Conservation (phyloP, 2,329 filamentous ascomycete species). For the Pyrenochaeta sp. region DNA sequence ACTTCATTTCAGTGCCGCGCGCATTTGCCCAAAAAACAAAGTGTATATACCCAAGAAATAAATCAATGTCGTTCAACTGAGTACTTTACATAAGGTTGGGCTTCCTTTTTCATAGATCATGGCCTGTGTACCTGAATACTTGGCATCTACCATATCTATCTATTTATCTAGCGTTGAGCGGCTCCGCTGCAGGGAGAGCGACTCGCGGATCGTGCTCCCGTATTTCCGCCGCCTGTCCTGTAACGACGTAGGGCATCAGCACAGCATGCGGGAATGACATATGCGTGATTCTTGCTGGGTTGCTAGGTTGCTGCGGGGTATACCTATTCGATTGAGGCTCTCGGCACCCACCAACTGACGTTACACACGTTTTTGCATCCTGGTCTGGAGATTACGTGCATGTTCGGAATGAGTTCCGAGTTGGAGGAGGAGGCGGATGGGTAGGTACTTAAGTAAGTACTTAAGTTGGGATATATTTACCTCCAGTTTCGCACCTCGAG, state of each 20-base stretch:
- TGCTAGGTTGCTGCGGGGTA: conserved; percentile 12
- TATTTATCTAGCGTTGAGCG: not conserved
- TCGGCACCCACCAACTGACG: not conserved
- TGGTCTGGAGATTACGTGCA: not conserved
- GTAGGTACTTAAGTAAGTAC: too few species aligned
- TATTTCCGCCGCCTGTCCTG: conserved; percentile 1
- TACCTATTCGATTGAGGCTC: not conserved
- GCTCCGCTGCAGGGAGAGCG: conserved; percentile 3
- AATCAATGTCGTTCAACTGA: not conserved
- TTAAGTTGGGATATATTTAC: too few species aligned
- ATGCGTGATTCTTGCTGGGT: too few species aligned
- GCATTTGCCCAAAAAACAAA: not conserved
- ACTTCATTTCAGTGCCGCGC: too few species aligned
- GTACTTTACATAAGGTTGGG: conserved; percentile 5
- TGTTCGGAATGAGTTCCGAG: too few species aligned
- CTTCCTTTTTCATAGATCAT: conserved; percentile 1
- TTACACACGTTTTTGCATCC: conserved; percentile 7
- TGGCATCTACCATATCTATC: too few species aligned
- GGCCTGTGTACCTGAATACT: too few species aligned
- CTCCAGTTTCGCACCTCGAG: not conserved
- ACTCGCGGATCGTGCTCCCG: too few species aligned
- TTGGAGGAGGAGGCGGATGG: too few species aligned
- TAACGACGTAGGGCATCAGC: not conserved
- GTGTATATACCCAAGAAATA: not conserved
- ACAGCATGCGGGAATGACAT: too few species aligned